These are phyloP conservation scores for Sarcocystis neurona DNA, from an alignment of 169 alveolate species.

Conservation along the genomic window DNA sequence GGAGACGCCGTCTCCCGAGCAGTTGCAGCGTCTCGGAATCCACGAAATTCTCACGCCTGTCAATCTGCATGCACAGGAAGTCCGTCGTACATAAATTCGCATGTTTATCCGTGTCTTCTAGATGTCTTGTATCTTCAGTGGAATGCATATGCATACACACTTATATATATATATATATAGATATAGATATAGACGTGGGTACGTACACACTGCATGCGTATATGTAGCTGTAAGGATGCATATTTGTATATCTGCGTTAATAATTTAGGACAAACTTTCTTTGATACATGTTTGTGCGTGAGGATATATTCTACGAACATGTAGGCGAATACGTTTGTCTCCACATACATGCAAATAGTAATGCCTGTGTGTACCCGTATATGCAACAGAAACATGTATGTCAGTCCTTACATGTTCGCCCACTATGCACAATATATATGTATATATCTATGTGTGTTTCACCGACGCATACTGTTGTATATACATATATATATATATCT, in stretches of 20 bases:
- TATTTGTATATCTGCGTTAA: background rate
- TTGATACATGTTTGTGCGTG: too few species aligned
- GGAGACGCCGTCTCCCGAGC: background rate
- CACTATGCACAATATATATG: too few species aligned
- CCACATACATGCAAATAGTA: background rate
- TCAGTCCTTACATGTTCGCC: too few species aligned
- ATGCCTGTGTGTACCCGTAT: too few species aligned
- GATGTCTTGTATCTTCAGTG: background rate
- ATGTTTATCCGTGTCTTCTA: background rate
- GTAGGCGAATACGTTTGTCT: background rate
- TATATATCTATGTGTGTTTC: too few species aligned
- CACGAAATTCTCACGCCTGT: background rate
- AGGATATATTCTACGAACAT: background rate
- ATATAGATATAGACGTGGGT: background rate
- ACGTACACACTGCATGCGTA: background rate
- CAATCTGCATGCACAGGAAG: constrained; percentile 33
- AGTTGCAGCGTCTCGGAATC: background rate
- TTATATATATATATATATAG: too few species aligned
- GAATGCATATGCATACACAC: background rate
- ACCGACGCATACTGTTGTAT: background rate
- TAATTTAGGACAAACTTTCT: background rate
- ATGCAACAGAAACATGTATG: too few species aligned
- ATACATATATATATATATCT: background rate
- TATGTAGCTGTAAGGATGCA: background rate
- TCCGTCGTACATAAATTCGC: background rate